These are phyloP conservation scores for Geosiphon pyriformis DNA, from an alignment of 192 early-diverging fungal genomes.

Conservation along the genomic window DNA sequence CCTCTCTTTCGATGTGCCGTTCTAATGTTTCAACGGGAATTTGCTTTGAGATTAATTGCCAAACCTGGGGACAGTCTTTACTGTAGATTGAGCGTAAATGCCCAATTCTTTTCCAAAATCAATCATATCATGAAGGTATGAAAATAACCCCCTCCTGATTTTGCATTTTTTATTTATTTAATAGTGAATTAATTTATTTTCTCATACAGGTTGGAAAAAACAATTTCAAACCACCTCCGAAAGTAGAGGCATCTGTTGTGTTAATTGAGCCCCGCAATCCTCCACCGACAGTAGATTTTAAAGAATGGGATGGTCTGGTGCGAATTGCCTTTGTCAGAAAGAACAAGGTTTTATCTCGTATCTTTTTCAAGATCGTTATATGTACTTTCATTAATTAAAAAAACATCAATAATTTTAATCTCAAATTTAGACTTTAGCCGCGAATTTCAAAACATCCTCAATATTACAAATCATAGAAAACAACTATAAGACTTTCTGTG, in stretches of 20 bases:
- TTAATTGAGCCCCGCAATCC: slow-evolving; percentile 89
- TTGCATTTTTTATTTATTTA: background rate
- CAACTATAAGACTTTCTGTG: slow-evolving; percentile 93
- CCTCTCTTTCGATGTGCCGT: slow-evolving; percentile 87
- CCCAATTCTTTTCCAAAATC: slow-evolving; percentile 90
- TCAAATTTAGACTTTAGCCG: slow-evolving; percentile 59
- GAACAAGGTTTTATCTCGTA: slow-evolving; percentile 60
- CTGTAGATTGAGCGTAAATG: slow-evolving; percentile 88
- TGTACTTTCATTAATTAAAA: slow-evolving; percentile 7
- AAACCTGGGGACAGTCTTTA: slow-evolving; percentile 91
- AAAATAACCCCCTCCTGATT: background rate
- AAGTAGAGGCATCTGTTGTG: slow-evolving; percentile 96
- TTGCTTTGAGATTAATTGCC: slow-evolving; percentile 89
- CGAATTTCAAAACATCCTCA: slow-evolving; percentile 84
- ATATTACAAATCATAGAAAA: slow-evolving; percentile 89
- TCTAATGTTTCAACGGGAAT: slow-evolving; percentile 99
- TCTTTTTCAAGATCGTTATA: background rate
- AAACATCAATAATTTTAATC: slow-evolving; percentile 6
- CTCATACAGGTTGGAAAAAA: slow-evolving; percentile 82
- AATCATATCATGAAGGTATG: slow-evolving; percentile 90
- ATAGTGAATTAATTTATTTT: no score
- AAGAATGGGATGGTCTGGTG: slow-evolving; percentile 96
- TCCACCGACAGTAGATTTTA: slow-evolving; percentile 89
- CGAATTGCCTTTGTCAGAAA: slow-evolving; percentile 90
- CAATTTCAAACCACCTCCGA: slow-evolving; percentile 96